Percentiles rank a stretch among this genome's conserved stretches.
These are phyloP conservation scores for Jaapia argillacea DNA, from an alignment of 768 basidiomycete genomes.

Conservation along the genomic window DNA sequence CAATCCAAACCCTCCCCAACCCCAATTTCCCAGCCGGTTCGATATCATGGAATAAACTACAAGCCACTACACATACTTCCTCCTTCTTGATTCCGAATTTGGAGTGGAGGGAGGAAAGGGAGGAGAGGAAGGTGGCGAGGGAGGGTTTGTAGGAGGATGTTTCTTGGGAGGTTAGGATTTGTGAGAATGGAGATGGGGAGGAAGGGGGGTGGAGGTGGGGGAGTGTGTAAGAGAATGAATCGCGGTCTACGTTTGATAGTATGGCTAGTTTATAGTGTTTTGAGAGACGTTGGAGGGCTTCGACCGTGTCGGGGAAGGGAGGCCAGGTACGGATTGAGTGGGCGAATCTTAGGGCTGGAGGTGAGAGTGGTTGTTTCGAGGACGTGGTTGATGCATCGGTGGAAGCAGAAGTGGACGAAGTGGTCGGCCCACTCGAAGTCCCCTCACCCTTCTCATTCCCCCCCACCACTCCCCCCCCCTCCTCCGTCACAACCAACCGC, in stretches of 20 bases:
- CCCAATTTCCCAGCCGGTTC: conserved; percentile 46
- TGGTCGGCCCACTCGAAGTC: background rate
- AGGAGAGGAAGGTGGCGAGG: conserved; percentile 39
- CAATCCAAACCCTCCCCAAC: conserved; percentile 57
- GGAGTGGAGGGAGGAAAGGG: conserved; percentile 27
- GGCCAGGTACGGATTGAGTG: conserved; percentile 52
- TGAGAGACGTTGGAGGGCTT: conserved; percentile 49
- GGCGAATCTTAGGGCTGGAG: conserved; percentile 40
- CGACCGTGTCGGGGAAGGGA: conserved; percentile 55
- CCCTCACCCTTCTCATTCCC: conserved; percentile 17
- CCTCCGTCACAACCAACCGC: too few relatives aligned
- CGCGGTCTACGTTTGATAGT: conserved; percentile 66
- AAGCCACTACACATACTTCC: conserved; percentile 55
- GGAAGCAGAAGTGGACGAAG: conserved; percentile 15
- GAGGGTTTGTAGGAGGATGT: conserved; percentile 67
- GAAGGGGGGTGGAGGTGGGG: conserved; percentile 28
- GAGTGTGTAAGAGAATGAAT: conserved; percentile 53
- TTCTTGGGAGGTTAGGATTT: conserved; percentile 64
- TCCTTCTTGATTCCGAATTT: conserved; percentile 23
- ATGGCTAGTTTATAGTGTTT: conserved; percentile 60
- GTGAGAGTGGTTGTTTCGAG: conserved; percentile 7
- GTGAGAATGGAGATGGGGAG: conserved; percentile 52
- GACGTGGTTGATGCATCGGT: conserved; percentile 6
- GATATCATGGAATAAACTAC: conserved; percentile 59
- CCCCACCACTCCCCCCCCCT: conserved; percentile 20